A percentile compares a stretch with the other conserved stretches of the same genome.
Evolutionary conservation across 2,329 filamentous ascomycete genomes (phyloP).

Genomic region (Fusarium sp.): DNA sequence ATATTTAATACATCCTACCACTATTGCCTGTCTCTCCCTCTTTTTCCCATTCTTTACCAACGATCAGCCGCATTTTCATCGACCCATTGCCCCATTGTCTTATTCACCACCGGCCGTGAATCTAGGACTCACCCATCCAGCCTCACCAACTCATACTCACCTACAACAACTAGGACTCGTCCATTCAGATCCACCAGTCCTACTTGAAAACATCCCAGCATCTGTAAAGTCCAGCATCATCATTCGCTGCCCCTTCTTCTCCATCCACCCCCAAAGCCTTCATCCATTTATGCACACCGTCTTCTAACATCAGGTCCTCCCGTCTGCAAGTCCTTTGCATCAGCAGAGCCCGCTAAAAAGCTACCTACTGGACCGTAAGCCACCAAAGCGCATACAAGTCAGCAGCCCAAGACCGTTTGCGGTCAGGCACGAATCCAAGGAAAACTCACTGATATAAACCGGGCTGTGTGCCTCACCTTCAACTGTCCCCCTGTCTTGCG

Average conservation of each 20-base stretch:
- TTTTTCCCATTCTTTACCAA: too few relatives aligned
- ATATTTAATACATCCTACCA: background rate
- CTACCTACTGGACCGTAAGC: background rate
- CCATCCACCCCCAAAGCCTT: background rate
- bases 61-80: background rate
- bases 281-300: background rate
- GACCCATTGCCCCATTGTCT: background rate
- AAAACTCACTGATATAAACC: constrained; percentile 12
- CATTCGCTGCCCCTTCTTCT: background rate
- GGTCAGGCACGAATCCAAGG: background rate
- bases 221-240: background rate
- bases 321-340: background rate
- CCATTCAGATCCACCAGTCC: background rate
- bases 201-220: background rate
- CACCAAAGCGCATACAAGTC: background rate
- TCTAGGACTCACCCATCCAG: background rate
- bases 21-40: background rate
- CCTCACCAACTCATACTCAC: background rate
- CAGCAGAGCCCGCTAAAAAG: background rate
- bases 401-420: background rate
- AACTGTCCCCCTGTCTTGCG: constrained; percentile 2
- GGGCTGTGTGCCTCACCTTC: constrained; percentile 23
- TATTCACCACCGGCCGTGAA: background rate
- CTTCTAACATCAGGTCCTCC: background rate
- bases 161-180: background rate